Conservation (phyloP, 495 filamentous ascomycete genomes). For the Bathelium albidoporum region DNA sequence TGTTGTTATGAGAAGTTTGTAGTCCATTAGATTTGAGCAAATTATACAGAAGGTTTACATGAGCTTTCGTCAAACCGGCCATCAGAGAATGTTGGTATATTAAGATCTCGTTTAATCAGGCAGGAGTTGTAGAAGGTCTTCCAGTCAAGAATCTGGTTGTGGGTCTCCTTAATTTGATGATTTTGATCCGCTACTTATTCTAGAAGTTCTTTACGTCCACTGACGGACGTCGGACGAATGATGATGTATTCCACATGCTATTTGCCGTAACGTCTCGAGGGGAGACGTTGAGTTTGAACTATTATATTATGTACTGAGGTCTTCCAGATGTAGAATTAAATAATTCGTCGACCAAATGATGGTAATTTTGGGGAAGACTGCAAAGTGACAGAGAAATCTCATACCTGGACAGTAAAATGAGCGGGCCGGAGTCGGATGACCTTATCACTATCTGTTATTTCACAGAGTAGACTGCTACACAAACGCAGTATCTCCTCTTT, state of each 20-base stretch:
- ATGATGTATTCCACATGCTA: not conserved
- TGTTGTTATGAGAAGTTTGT: too few species aligned
- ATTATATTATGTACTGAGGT: not conserved
- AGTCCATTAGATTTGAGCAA: too few species aligned
- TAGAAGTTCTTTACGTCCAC: too few species aligned
- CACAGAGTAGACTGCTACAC: constrained; percentile 29
- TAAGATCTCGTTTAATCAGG: too few species aligned
- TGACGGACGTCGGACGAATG: not conserved
- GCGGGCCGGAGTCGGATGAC: constrained; percentile 33
- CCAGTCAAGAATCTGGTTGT: too few species aligned
- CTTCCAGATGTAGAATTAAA: not conserved
- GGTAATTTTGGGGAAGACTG: not conserved
- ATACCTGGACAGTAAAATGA: constrained; percentile 24
- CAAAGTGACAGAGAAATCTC: not conserved
- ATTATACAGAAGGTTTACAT: not conserved
- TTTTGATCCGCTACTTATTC: too few species aligned
- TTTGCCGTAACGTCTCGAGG: not conserved
- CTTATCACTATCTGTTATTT: constrained; percentile 2
- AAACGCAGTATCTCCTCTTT: constrained; percentile 22
- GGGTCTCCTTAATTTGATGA: too few species aligned
- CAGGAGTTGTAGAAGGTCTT: too few species aligned
- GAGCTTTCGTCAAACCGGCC: too few species aligned
- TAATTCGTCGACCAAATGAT: not conserved
- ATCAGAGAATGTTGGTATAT: too few species aligned
- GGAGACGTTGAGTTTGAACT: not conserved